Percentiles rank a stretch among this genome's conserved stretches.
Conservation (phyloP, 176 grass and related monocot species). For the Panicum miliaceum region DNA sequence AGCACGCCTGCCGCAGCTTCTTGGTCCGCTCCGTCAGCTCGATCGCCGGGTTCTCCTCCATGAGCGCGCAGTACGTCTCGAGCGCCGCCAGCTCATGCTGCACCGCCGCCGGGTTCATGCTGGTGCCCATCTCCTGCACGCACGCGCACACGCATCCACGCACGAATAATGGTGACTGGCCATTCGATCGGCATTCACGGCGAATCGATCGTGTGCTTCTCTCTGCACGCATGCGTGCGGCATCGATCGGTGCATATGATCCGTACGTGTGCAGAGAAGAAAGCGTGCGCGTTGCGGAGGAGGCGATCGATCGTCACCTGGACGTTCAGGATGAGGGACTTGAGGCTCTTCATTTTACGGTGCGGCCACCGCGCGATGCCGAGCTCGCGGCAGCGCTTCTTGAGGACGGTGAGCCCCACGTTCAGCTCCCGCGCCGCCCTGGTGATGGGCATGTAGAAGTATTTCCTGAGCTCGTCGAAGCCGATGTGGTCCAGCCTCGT, state of each 20-base stretch:
- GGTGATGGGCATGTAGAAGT: slow-evolving; percentile 89
- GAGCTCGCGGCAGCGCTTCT: slow-evolving; percentile 90
- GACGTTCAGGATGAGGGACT: slow-evolving; percentile 72
- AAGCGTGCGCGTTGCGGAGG: too few species aligned
- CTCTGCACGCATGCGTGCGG: too few species aligned
- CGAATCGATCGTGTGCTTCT: not conserved
- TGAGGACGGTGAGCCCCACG: slow-evolving; percentile 88
- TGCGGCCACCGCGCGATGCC: slow-evolving; percentile 84
- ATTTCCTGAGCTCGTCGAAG: slow-evolving; percentile 64
- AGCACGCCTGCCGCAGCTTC: slow-evolving; percentile 86
- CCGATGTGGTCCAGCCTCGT: slow-evolving; percentile 60
- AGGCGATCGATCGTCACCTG: slow-evolving; percentile 46
- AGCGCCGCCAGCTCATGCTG: slow-evolving; percentile 56
- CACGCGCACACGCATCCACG: not conserved
- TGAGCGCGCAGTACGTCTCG: slow-evolving; percentile 49
- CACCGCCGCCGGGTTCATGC: slow-evolving; percentile 32
- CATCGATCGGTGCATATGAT: not conserved
- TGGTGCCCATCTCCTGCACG: slow-evolving; percentile 66
- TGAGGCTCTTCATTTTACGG: slow-evolving; percentile 95
- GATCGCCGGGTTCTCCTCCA: slow-evolving; percentile 78
- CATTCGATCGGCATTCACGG: not conserved
- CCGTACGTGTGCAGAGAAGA: not conserved
- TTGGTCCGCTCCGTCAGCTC: slow-evolving; percentile 71
- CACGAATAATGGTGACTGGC: not conserved
- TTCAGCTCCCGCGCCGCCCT: slow-evolving; percentile 83